A percentile compares a stretch with the other conserved stretches of the same genome.
Evolutionary conservation across 2,329 filamentous ascomycete genomes (phyloP).

Genomic region (Verticillium longisporum): DNA sequence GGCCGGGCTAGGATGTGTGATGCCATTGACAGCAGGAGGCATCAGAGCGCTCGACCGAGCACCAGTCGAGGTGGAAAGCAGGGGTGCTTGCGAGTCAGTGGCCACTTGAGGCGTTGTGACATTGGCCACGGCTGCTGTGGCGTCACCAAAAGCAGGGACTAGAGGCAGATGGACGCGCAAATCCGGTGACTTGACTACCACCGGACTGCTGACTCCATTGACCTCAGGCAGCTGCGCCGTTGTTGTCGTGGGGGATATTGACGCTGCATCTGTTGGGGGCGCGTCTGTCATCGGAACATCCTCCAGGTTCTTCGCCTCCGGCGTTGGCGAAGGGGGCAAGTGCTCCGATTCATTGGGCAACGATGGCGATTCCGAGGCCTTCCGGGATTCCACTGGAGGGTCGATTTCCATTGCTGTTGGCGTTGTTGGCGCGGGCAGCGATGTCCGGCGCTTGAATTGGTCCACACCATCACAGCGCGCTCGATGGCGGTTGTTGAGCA

Average conservation of each 20-base stretch:
- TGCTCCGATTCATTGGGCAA: constrained; percentile 5
- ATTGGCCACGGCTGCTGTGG: constrained; percentile 23
- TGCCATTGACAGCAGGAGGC: constrained; percentile 32
- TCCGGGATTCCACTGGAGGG: constrained; percentile 25
- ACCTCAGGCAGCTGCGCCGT: not conserved
- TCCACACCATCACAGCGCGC: constrained; percentile 32
- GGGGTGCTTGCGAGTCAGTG: constrained; percentile 35
- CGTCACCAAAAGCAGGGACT: constrained; percentile 40
- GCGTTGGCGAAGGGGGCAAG: constrained; percentile 1
- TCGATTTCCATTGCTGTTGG: constrained; percentile 33
- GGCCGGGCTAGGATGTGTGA: constrained; percentile 47
- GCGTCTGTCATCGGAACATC: constrained; percentile 17
- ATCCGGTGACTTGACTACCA: constrained; percentile 25
- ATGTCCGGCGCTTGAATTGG: constrained; percentile 20
- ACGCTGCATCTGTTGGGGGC: constrained; percentile 20
- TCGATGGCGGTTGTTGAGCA: constrained; percentile 42
- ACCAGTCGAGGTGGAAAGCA: constrained; percentile 36
- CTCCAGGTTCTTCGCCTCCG: not conserved
- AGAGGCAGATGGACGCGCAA: constrained; percentile 51
- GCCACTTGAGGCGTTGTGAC: constrained; percentile 41
- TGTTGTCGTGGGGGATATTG: constrained; percentile 16
- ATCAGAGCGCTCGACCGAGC: constrained; percentile 36
- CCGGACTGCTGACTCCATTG: constrained; percentile 10
- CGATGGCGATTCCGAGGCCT: not conserved
- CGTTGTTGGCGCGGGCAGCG: constrained; percentile 19